These are phyloP conservation scores for Leccinum disarticulatum DNA, from an alignment of 768 basidiomycete genomes.

Conservation along the genomic window DNA sequence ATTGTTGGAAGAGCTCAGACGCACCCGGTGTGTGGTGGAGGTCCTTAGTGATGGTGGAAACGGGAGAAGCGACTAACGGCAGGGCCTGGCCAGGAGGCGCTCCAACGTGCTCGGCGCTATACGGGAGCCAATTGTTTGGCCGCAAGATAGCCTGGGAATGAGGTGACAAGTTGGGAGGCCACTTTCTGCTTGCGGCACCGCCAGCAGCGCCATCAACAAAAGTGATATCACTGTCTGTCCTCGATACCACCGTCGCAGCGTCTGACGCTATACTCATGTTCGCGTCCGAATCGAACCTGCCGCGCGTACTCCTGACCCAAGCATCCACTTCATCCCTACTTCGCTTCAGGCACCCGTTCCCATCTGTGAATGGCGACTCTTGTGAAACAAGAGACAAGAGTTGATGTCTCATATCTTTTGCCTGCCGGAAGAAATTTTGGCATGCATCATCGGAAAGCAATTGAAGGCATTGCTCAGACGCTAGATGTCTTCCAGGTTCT, in stretches of 20 bases:
- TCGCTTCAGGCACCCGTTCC: slow-evolving; percentile 9
- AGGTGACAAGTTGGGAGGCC: background rate
- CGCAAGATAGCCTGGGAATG: background rate
- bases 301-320: slow-evolving; percentile 16
- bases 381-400: slow-evolving; percentile 12
- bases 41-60: background rate
- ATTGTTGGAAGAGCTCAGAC: slow-evolving; percentile 5
- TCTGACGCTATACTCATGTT: slow-evolving; percentile 13
- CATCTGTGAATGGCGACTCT: slow-evolving; percentile 1
- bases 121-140: background rate
- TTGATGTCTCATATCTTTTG: slow-evolving; percentile 28
- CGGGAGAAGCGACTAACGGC: slow-evolving; percentile 7
- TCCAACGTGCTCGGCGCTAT: background rate
- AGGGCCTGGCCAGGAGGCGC: background rate
- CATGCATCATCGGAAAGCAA: slow-evolving; percentile 32
- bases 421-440: slow-evolving; percentile 17
- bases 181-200: background rate
- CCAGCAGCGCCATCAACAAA: slow-evolving; percentile 18
- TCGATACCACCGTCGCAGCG: slow-evolving; percentile 2
- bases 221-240: slow-evolving; percentile 29
- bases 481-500: slow-evolving; percentile 12
- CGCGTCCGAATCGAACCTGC: slow-evolving; percentile 17
- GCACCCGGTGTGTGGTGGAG: background rate
- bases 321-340: slow-evolving; percentile 14
- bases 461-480: slow-evolving; percentile 20